Conservation (phyloP, 2,329 filamentous ascomycete genomes). For the Drechmeria coniospora region DNA sequence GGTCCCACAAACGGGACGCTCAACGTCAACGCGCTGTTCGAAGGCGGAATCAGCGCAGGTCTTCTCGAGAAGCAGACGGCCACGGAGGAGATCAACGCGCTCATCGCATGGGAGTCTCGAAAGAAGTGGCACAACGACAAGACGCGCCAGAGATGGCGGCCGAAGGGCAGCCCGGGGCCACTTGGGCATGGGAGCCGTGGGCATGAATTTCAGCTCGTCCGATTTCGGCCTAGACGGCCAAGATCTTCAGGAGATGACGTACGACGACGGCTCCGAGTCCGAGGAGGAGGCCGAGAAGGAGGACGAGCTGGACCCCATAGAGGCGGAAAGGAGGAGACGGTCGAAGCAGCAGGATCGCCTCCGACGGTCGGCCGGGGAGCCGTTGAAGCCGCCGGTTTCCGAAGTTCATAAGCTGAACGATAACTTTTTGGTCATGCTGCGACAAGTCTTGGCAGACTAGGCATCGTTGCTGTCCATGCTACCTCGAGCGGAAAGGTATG, state of each 20-base stretch:
- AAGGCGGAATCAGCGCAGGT: slow-evolving; percentile 55
- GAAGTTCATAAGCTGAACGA: slow-evolving; percentile 71
- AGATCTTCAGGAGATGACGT: slow-evolving; percentile 74
- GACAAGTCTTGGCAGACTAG: slow-evolving; percentile 64
- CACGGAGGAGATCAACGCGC: slow-evolving; percentile 63
- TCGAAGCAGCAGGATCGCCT: slow-evolving; percentile 67
- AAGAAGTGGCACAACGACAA: slow-evolving; percentile 99
- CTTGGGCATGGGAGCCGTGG: slow-evolving; percentile 37
- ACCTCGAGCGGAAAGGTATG: too few species aligned
- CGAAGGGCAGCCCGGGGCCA: slow-evolving; percentile 38
- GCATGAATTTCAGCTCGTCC: slow-evolving; percentile 51
- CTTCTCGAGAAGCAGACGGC: slow-evolving; percentile 57
- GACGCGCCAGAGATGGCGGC: slow-evolving; percentile 95
- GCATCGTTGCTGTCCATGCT: too few species aligned
- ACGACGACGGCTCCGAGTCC: slow-evolving; percentile 53
- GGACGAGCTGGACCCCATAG: slow-evolving; percentile 75
- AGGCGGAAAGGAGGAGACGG: slow-evolving; percentile 66
- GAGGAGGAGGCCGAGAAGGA: slow-evolving; percentile 58
- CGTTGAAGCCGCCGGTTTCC: slow-evolving; percentile 59
- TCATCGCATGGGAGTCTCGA: slow-evolving; percentile 83
- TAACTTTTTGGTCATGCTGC: slow-evolving; percentile 68
- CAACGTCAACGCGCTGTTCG: slow-evolving; percentile 88
- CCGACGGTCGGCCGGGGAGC: slow-evolving; percentile 67
- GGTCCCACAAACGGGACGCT: slow-evolving; percentile 75
- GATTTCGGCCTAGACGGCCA: slow-evolving; percentile 85